Evolutionary conservation across 2,329 filamentous ascomycete species (phyloP).

Genomic region (Xenoacremonium recifei): DNA sequence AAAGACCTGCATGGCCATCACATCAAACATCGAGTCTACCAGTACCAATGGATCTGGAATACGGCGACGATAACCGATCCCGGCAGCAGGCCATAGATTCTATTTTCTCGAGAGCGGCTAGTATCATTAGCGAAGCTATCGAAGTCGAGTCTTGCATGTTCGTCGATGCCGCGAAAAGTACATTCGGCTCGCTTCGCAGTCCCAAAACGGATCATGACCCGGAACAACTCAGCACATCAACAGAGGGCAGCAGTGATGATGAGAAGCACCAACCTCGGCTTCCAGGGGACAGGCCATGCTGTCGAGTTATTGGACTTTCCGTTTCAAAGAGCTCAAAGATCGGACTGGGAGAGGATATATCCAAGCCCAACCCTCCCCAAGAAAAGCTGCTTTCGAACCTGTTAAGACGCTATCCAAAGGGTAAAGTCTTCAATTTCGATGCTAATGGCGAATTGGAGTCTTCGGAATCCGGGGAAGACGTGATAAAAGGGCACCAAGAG

Average conservation of each 20-base stretch:
- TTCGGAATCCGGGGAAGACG: constrained; percentile 27
- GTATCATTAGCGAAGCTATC: constrained; percentile 40
- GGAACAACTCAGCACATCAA: constrained; percentile 2
- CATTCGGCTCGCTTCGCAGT: constrained; percentile 17
- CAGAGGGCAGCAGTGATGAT: constrained; percentile 22
- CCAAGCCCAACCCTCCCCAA: constrained; percentile 25
- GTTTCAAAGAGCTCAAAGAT: constrained; percentile 32
- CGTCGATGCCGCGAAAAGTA: constrained; percentile 29
- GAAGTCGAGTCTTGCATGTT: constrained; percentile 37
- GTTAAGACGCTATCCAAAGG: constrained; percentile 43
- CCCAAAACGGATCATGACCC: background rate
- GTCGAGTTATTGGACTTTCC: constrained; percentile 39
- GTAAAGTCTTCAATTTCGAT: constrained; percentile 45
- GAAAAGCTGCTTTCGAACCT: constrained; percentile 40
- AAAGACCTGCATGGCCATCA: background rate
- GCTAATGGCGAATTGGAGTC: constrained; percentile 34
- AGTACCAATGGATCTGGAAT: background rate
- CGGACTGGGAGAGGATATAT: constrained; percentile 20
- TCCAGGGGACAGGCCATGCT: no score
- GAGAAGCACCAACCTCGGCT: constrained; percentile 1
- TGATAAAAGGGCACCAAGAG: background rate
- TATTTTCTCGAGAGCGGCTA: constrained; percentile 43
- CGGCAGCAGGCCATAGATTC: constrained; percentile 1
- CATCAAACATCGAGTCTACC: no score
- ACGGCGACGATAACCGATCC: background rate